phyloP scores from a whole-genome alignment of 2,329 filamentous ascomycete species.

The Colletotrichum echinochloae region DNA sequence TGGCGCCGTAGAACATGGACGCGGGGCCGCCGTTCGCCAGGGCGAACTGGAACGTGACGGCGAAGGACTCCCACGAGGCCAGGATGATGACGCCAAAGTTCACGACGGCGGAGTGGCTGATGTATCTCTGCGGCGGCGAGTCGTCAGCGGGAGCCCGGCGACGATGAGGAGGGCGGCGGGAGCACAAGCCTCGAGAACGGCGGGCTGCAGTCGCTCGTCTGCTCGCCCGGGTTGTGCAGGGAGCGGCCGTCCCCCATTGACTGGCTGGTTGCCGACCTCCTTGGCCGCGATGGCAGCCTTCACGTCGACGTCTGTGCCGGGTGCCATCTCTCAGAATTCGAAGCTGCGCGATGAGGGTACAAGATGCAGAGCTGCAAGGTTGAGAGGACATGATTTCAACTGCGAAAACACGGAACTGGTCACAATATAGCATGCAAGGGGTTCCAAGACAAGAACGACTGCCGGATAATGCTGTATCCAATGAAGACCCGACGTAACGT shows the following conservation, averaged over 20 bases:
- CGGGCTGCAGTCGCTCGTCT: background rate
- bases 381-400: background rate
- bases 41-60: constrained; percentile 1
- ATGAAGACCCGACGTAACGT: too few relatives aligned
- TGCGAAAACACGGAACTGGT: too few relatives aligned
- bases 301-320: background rate
- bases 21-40: constrained; percentile 3
- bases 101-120: constrained; percentile 1
- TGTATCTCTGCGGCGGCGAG: background rate
- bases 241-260: background rate
- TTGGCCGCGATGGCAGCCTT: background rate
- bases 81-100: constrained; percentile 11
- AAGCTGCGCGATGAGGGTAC: background rate
- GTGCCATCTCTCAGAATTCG: background rate
- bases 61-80: constrained; percentile 8
- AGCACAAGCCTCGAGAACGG: background rate
- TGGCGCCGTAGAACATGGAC: constrained; percentile 6
- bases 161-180: too few relatives aligned
- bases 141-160: background rate
- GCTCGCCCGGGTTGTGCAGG: background rate
- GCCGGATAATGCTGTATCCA: too few relatives aligned
- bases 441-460: too few relatives aligned
- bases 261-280: background rate
- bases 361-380: background rate
- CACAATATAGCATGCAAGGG: too few relatives aligned